These are phyloP conservation scores for Castanea sativa DNA, from an alignment of 306 rosid species.

Conservation along the genomic window DNA sequence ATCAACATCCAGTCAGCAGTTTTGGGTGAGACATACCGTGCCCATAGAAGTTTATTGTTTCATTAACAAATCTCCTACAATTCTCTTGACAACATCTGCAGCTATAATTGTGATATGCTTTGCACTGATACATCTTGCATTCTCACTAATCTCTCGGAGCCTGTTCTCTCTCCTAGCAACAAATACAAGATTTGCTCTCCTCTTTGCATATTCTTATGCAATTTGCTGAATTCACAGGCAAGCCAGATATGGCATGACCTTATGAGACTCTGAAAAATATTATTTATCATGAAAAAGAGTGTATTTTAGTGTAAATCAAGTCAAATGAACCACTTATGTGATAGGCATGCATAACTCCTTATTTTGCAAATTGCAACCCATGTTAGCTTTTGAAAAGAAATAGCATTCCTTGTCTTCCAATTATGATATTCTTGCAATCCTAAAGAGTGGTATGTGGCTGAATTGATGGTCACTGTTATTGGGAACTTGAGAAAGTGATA, in stretches of 20 bases:
- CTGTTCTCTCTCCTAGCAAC: slow-evolving; percentile 81
- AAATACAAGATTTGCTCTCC: slow-evolving; percentile 65
- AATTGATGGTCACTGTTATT: too few relatives aligned
- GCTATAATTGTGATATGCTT: slow-evolving; percentile 63
- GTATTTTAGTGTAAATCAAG: neutral
- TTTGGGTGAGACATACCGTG: slow-evolving; percentile 43
- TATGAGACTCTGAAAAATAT: neutral
- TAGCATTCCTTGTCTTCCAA: neutral
- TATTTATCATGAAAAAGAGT: too few relatives aligned
- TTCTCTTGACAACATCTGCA: slow-evolving; percentile 92
- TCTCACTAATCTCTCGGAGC: slow-evolving; percentile 61
- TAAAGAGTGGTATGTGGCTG: neutral
- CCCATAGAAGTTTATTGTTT: slow-evolving; percentile 47
- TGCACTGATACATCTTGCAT: slow-evolving; percentile 65
- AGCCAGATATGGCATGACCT: neutral
- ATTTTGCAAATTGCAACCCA: too few relatives aligned
- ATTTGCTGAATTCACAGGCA: slow-evolving; percentile 57
- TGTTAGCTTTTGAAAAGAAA: neutral
- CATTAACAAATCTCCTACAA: slow-evolving; percentile 63
- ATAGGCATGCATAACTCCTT: too few relatives aligned
- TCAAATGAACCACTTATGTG: neutral
- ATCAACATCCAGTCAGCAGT: neutral
- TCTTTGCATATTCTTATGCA: slow-evolving; percentile 82
- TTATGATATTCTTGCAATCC: neutral
- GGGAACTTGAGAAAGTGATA: too few relatives aligned